These are phyloP conservation scores for Mariannaea elegans DNA, from an alignment of 2,329 filamentous ascomycete genomes.

Conservation along the genomic window DNA sequence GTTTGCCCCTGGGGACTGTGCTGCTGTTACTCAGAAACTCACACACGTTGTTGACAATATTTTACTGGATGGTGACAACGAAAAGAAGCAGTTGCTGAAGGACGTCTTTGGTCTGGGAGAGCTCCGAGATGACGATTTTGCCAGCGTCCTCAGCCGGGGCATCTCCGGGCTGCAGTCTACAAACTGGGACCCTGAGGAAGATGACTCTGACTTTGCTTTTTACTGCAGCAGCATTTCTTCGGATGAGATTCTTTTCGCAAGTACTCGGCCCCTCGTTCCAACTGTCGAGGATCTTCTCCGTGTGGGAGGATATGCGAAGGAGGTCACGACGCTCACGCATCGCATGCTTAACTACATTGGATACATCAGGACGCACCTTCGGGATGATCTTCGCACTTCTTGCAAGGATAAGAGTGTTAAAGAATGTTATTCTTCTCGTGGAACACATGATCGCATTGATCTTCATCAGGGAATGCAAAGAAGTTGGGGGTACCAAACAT, in stretches of 20 bases:
- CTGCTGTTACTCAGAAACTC: conserved; percentile 68
- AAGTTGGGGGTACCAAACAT: conserved; percentile 63
- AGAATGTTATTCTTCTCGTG: conserved; percentile 45
- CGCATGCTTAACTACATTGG: conserved; percentile 64
- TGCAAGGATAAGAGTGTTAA: conserved; percentile 39
- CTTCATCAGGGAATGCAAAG: conserved; percentile 42
- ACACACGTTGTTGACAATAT: conserved; percentile 62
- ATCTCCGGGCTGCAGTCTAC: conserved; percentile 56
- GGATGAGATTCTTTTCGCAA: conserved; percentile 51
- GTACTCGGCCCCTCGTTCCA: conserved; percentile 46
- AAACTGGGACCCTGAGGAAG: conserved; percentile 63
- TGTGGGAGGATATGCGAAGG: conserved; percentile 51
- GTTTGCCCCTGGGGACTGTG: conserved; percentile 66
- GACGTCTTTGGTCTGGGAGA: conserved; percentile 57
- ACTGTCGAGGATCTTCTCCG: conserved; percentile 51
- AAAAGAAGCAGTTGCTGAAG: conserved; percentile 58
- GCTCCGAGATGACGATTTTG: conserved; percentile 60
- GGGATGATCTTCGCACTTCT: conserved; percentile 24
- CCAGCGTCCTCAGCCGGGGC: conserved; percentile 50
- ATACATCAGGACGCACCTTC: conserved; percentile 48
- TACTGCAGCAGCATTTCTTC: conserved; percentile 61
- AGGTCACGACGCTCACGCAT: conserved; percentile 49
- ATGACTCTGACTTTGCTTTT: conserved; percentile 50
- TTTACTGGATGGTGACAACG: conserved; percentile 50
- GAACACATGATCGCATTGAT: conserved; percentile 29